Percentiles rank a stretch among this genome's conserved stretches.
Evolutionary conservation across 2,329 filamentous ascomycete species (phyloP).

Genomic region (Aspergillus fructus): DNA sequence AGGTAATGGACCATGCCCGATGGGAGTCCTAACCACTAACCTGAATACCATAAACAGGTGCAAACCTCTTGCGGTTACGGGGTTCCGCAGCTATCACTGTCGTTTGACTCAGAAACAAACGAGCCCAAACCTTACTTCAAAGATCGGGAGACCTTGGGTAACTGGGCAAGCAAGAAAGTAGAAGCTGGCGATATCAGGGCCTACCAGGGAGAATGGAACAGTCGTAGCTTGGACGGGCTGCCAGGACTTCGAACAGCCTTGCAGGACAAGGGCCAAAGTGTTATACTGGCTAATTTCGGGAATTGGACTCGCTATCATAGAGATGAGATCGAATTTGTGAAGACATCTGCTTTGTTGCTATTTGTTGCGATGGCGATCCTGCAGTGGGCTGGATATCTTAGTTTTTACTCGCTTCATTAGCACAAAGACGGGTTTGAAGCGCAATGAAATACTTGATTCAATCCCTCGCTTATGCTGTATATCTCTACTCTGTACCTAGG

Average conservation of each 20-base stretch:
- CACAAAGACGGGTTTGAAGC: background rate
- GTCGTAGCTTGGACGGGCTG: slow-evolving; percentile 58
- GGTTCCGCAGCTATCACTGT: slow-evolving; percentile 55
- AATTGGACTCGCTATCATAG: slow-evolving; percentile 21
- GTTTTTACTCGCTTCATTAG: background rate
- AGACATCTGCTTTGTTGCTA: slow-evolving; percentile 19
- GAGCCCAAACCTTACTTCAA: slow-evolving; percentile 40
- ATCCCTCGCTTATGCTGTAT: too few relatives aligned
- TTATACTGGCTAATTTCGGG: slow-evolving; percentile 44
- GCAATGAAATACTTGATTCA: background rate
- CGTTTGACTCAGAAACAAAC: slow-evolving; percentile 31
- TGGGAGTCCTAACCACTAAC: background rate
- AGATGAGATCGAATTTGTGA: slow-evolving; percentile 22
- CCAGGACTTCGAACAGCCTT: slow-evolving; percentile 58
- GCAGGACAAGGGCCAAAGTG: slow-evolving; percentile 48
- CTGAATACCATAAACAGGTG: slow-evolving; percentile 10
- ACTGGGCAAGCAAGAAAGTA: slow-evolving; percentile 51
- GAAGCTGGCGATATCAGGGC: slow-evolving; percentile 51
- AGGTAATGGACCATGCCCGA: slow-evolving; percentile 37
- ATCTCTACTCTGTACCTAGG: background rate
- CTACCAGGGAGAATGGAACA: slow-evolving; percentile 61
- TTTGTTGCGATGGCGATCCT: slow-evolving; percentile 20
- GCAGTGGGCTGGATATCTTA: slow-evolving; percentile 17
- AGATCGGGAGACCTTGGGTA: slow-evolving; percentile 57
- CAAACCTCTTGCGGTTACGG: slow-evolving; percentile 68